These are phyloP conservation scores for Peronospora belbahrii DNA, from an alignment of 352 stramenopile species.

Conservation along the genomic window DNA sequence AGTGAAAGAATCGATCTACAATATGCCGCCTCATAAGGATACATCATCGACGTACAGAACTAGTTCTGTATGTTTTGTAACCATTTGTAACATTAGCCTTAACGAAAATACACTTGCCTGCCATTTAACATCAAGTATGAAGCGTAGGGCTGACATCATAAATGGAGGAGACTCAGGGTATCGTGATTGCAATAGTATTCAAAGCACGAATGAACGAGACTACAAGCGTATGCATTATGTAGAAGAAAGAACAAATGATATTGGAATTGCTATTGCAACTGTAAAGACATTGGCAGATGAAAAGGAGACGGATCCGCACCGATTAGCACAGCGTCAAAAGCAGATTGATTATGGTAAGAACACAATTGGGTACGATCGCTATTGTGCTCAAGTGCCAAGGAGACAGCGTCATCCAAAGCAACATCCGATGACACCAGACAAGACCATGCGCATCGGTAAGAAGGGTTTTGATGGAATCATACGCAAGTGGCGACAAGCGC, in stretches of 20 bases:
- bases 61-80: too few species aligned
- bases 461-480: constrained; percentile 78
- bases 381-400: constrained; percentile 56
- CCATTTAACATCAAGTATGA: constrained; percentile 7
- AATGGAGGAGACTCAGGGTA: not conserved
- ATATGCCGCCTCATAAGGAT: too few species aligned
- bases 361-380: constrained; percentile 86
- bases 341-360: constrained; percentile 91
- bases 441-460: constrained; percentile 64
- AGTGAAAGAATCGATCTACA: too few species aligned
- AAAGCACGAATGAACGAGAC: not conserved
- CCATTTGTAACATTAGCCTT: too few species aligned
- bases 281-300: constrained; percentile 49
- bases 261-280: not conserved
- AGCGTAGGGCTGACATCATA: constrained; percentile 17
- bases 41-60: too few species aligned
- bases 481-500: constrained; percentile 62
- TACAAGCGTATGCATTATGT: constrained; percentile 17
- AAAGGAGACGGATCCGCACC: constrained; percentile 71
- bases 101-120: too few species aligned
- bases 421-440: constrained; percentile 79
- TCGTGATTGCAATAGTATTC: not conserved
- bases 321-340: constrained; percentile 87
- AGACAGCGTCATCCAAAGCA: constrained; percentile 32
- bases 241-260: not conserved